Percentiles rank a stretch among this genome's conserved stretches.
These are phyloP conservation scores for Syzygium aromaticum DNA, from an alignment of 345 rosid species.

Conservation along the genomic window DNA sequence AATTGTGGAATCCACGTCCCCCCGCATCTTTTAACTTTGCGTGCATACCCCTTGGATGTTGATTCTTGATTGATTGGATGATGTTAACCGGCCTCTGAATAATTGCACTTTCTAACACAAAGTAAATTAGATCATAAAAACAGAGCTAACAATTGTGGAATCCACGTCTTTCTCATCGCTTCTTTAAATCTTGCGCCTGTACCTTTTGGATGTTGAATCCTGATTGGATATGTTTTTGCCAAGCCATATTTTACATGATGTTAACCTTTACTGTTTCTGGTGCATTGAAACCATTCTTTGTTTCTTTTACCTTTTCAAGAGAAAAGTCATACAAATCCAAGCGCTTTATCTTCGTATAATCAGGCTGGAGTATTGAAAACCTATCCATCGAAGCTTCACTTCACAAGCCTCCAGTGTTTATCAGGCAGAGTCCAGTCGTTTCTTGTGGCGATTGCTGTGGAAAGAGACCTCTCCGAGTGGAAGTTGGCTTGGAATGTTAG, in stretches of 20 bases:
- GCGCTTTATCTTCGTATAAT: background rate
- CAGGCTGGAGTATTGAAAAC: conserved; percentile 44
- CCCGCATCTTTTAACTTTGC: background rate
- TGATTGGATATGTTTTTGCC: background rate
- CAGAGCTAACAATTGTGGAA: background rate
- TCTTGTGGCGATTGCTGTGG: conserved; percentile 54
- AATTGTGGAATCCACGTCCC: background rate
- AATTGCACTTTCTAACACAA: background rate
- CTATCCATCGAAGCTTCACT: conserved; percentile 78
- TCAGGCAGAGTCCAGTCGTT: conserved; percentile 62
- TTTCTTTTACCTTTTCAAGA: background rate
- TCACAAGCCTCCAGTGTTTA: conserved; percentile 61
- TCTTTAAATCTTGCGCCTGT: background rate
- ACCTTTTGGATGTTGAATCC: background rate
- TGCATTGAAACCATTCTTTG: background rate
- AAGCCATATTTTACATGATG: background rate
- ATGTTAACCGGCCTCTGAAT: background rate
- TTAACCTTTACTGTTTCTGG: background rate
- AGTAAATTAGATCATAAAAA: background rate
- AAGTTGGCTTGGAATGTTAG: conserved; percentile 62
- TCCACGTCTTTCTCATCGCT: too few species aligned
- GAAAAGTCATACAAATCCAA: background rate
- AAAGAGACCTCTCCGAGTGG: conserved; percentile 65
- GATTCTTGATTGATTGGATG: background rate
- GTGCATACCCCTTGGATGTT: background rate